A percentile compares a stretch with the other conserved stretches of the same genome.
These are phyloP conservation scores for Paracoccidioides lutzii DNA, from an alignment of 2,329 filamentous ascomycete species.

Conservation along the genomic window DNA sequence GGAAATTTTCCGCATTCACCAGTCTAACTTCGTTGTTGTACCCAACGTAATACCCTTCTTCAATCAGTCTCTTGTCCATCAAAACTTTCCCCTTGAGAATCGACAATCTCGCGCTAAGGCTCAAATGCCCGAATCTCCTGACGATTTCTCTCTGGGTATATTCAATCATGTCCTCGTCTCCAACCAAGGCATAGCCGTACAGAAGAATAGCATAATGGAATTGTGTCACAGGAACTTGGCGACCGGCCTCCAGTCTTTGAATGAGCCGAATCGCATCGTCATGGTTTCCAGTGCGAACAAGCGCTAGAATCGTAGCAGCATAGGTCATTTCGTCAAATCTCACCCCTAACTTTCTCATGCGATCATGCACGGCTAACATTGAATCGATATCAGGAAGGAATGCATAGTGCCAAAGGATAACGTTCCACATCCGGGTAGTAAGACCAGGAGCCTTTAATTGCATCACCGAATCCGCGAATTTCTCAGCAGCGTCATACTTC, in stretches of 20 bases:
- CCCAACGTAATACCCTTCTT: slow-evolving; percentile 7
- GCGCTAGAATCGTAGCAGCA: slow-evolving; percentile 46
- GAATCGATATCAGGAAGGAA: slow-evolving; percentile 45
- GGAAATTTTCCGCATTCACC: slow-evolving; percentile 23
- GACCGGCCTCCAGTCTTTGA: slow-evolving; percentile 25
- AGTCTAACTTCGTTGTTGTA: slow-evolving; percentile 14
- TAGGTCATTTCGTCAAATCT: slow-evolving; percentile 46
- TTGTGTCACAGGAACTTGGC: slow-evolving; percentile 27
- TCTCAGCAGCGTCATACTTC: slow-evolving; percentile 42
- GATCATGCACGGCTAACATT: slow-evolving; percentile 41
- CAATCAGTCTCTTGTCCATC: slow-evolving; percentile 20
- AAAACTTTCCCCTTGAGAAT: slow-evolving; percentile 24
- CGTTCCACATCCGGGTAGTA: slow-evolving; percentile 62
- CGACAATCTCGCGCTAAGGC: slow-evolving; percentile 23
- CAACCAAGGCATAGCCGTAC: slow-evolving; percentile 37
- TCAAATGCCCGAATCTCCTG: slow-evolving; percentile 23
- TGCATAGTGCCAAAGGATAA: slow-evolving; percentile 57
- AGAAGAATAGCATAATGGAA: slow-evolving; percentile 37
- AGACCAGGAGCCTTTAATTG: slow-evolving; percentile 38
- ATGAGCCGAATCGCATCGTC: slow-evolving; percentile 44
- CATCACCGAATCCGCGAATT: slow-evolving; percentile 46
- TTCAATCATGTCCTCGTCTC: slow-evolving; percentile 37
- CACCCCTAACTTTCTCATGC: slow-evolving; percentile 42
- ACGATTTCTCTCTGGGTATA: slow-evolving; percentile 35
- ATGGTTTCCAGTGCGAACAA: slow-evolving; percentile 41